A percentile compares a stretch with the other conserved stretches of the same genome.
Conservation (phyloP, 83 land plant genomes). For the Picea abies region DNA sequence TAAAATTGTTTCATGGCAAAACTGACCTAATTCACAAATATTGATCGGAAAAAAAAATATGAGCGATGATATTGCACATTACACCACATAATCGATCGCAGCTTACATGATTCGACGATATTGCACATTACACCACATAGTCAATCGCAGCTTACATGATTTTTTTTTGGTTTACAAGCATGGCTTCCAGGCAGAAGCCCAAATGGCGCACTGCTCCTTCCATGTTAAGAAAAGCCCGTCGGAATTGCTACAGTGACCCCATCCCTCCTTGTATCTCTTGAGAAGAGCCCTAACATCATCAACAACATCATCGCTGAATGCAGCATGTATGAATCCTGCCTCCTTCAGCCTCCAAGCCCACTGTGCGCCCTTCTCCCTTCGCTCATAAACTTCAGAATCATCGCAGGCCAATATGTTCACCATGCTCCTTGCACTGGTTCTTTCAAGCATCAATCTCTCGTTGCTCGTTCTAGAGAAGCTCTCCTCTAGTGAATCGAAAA, state of each 20-base stretch:
- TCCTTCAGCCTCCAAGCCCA: conserved; percentile 54
- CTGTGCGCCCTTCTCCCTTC: conserved; percentile 46
- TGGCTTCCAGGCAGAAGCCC: conserved; percentile 84
- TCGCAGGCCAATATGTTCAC: conserved; percentile 54
- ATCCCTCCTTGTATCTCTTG: conserved; percentile 71
- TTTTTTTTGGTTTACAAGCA: too few relatives aligned
- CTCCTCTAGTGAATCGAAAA: conserved; percentile 62
- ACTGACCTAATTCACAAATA: too few relatives aligned
- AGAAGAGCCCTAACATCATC: conserved; percentile 81
- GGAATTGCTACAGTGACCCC: conserved; percentile 31
- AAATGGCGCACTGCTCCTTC: conserved; percentile 73
- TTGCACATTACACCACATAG: too few relatives aligned
- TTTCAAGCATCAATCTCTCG: conserved; percentile 69
- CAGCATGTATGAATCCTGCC: conserved; percentile 35
- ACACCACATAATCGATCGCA: too few relatives aligned
- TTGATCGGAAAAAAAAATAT: too few relatives aligned
- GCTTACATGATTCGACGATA: too few relatives aligned
- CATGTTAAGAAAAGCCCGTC: conserved; percentile 67
- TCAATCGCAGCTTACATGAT: too few relatives aligned
- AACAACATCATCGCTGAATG: conserved; percentile 74
- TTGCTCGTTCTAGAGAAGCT: conserved; percentile 63
- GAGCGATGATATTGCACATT: too few relatives aligned
- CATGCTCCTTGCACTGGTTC: conserved; percentile 50
- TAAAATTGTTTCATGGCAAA: too few relatives aligned
- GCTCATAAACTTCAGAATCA: conserved; percentile 34